Evolutionary conservation across 371 early-diverging fungal species (phyloP).

Genomic region (Mucor circinelloides): DNA sequence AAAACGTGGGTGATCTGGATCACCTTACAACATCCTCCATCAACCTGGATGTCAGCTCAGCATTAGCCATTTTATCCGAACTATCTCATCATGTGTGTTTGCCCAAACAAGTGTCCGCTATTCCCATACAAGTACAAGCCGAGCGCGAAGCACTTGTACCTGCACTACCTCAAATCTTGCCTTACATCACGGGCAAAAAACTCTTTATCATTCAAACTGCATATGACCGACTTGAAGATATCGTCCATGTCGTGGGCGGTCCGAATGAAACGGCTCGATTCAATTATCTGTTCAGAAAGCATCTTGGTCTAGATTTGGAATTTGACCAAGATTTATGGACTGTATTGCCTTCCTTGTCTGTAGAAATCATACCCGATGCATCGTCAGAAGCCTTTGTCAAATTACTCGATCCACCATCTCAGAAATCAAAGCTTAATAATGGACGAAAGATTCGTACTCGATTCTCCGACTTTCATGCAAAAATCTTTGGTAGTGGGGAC

Average conservation of each 20-base stretch:
- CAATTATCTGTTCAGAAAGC: constrained; percentile 38
- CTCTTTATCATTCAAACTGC: constrained; percentile 54
- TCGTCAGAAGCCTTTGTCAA: constrained; percentile 45
- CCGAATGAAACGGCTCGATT: constrained; percentile 46
- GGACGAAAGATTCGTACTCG: constrained; percentile 48
- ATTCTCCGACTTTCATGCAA: constrained; percentile 53
- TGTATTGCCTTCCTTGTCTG: constrained; percentile 19
- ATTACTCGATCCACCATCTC: constrained; percentile 33
- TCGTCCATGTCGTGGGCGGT: constrained; percentile 56
- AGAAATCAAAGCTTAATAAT: constrained; percentile 35
- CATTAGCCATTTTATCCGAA: constrained; percentile 54
- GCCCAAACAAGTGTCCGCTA: constrained; percentile 42
- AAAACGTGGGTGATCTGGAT: constrained; percentile 4
- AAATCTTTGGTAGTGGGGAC: constrained; percentile 63
- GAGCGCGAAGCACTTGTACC: constrained; percentile 41
- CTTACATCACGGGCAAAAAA: constrained; percentile 35
- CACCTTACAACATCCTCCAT: constrained; percentile 34
- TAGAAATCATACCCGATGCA: constrained; percentile 45
- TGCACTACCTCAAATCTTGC: constrained; percentile 40
- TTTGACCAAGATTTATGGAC: constrained; percentile 39
- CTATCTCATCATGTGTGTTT: constrained; percentile 45
- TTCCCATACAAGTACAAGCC: constrained; percentile 56
- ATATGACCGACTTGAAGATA: constrained; percentile 44
- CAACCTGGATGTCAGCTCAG: constrained; percentile 61
- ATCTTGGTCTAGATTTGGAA: constrained; percentile 7